Percentiles rank a stretch among this genome's conserved stretches.
Evolutionary conservation across 768 basidiomycete species (phyloP).

Genomic region (Nidularia sp.): DNA sequence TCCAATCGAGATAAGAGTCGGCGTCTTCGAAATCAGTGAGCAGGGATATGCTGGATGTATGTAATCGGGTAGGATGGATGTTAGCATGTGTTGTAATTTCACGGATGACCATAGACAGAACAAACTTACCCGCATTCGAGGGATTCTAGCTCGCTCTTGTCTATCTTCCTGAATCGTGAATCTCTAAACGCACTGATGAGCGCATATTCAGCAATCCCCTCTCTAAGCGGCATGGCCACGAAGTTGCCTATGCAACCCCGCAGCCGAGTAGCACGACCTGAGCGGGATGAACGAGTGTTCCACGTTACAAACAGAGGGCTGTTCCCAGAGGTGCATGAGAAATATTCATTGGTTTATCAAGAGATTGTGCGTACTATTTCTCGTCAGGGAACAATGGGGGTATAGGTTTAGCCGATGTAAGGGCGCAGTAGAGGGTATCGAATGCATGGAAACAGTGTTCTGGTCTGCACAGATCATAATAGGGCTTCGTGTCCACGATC

Average conservation of each 20-base stretch:
- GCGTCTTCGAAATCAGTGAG: conserved; percentile 92
- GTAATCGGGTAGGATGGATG: conserved; percentile 7
- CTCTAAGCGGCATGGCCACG: conserved; percentile 63
- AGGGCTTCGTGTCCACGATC: conserved; percentile 28
- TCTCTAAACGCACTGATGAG: conserved; percentile 90
- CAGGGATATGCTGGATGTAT: conserved; percentile 62
- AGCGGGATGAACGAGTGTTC: conserved; percentile 68
- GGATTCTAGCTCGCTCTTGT: conserved; percentile 65
- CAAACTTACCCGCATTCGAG: conserved; percentile 83
- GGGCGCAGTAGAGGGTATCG: conserved; percentile 75
- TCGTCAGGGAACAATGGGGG: conserved; percentile 64
- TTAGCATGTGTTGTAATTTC: not conserved
- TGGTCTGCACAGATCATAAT: conserved; percentile 49
- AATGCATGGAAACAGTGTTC: conserved; percentile 84
- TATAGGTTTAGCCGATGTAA: conserved; percentile 54
- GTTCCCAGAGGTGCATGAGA: not conserved
- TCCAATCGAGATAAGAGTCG: conserved; percentile 87
- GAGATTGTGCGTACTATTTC: conserved; percentile 59
- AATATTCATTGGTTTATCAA: not conserved
- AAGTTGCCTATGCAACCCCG: conserved; percentile 97
- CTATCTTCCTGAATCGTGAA: conserved; percentile 78
- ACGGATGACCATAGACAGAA: conserved; percentile 1
- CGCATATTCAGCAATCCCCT: conserved; percentile 87
- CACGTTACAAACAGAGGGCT: conserved; percentile 97
- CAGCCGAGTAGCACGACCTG: conserved; percentile 59